Evolutionary conservation across 2,329 filamentous ascomycete genomes (phyloP).

Genomic region (Balansia obtecta): DNA sequence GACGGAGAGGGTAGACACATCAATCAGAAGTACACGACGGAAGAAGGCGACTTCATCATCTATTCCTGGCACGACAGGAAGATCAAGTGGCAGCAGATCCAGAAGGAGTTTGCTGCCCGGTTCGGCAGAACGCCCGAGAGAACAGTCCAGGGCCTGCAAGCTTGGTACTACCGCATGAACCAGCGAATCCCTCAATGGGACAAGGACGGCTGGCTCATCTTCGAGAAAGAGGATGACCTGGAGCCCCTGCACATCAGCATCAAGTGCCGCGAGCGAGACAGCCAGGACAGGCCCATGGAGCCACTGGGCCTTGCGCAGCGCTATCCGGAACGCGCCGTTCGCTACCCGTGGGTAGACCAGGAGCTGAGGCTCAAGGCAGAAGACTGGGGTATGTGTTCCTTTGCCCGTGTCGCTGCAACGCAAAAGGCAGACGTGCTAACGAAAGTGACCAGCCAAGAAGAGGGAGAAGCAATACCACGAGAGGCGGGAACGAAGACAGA

Average conservation of each 20-base stretch:
- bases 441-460: constrained; percentile 18
- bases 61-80: constrained; percentile 32
- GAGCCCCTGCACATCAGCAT: constrained; percentile 25
- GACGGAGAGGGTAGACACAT: constrained; percentile 26
- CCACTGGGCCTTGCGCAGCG: constrained; percentile 27
- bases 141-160: constrained; percentile 28
- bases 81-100: constrained; percentile 28
- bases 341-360: constrained; percentile 31
- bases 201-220: constrained; percentile 26
- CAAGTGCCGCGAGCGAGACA: constrained; percentile 27
- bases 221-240: constrained; percentile 25
- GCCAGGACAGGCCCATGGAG: constrained; percentile 23
- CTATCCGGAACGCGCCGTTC: constrained; percentile 34
- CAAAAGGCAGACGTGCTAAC: neutral
- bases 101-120: constrained; percentile 25
- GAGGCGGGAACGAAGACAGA: constrained; percentile 23
- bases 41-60: constrained; percentile 31
- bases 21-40: constrained; percentile 31
- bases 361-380: constrained; percentile 25
- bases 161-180: constrained; percentile 32
- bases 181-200: constrained; percentile 28
- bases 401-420: neutral
- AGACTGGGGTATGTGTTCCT: constrained; percentile 29
- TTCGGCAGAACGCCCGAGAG: constrained; percentile 25
- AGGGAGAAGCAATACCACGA: constrained; percentile 23